Evolutionary conservation across 164 flowering plant genomes (phyloP), one percentile per base, ranked within the genome.

Genomic region (Annona squamosa): DNA sequence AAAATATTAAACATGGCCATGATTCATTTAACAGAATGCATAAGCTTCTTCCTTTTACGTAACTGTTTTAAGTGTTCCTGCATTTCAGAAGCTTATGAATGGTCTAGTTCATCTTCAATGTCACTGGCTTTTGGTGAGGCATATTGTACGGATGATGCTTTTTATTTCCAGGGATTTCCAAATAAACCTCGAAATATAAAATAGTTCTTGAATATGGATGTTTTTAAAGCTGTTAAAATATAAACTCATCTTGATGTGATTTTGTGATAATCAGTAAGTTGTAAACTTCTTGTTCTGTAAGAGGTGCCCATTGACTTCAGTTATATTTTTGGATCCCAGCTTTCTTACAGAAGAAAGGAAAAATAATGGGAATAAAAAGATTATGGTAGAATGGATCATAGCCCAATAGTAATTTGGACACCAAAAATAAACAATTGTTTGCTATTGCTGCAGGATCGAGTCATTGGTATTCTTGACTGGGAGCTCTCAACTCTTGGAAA

Each of bases 401-500:
- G 10, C 17, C 3, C 9, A 9, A 16, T 52, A 16, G 10, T 9
- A 37, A 17, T 63, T 6, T 4, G 5, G 37, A 16, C 70, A 4
- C n/a, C 76, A 59, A 48, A 67, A 68, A 68, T 84, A 48, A 79
- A 72, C 45, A 64, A 65, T 46, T 69, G 19, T 41, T 70, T 9
- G 52, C 46, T 73, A 62, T 56, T 77, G 74, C 3, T 86, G 84
- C 97, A 96, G 99, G 99, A 96, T 81, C 86, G 87, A 73, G 95
- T 96, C 70, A 87, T 96, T 84, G 99, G 99, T 72, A 86, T 96
- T 82, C 95, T 96, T 79, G 99, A 96, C 78, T 96, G 99, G 99
- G 99, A 96, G 79, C 71, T 96, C 67, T 93, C 97, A 65, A 96
- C 99, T 10, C 85, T 96, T 75, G 99, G 99, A 63, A 96, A 96